Percentiles rank a stretch among this genome's conserved stretches.
Evolutionary conservation across 2,329 filamentous ascomycete species (phyloP).

Genomic region (Exutisphaerella laricina): DNA sequence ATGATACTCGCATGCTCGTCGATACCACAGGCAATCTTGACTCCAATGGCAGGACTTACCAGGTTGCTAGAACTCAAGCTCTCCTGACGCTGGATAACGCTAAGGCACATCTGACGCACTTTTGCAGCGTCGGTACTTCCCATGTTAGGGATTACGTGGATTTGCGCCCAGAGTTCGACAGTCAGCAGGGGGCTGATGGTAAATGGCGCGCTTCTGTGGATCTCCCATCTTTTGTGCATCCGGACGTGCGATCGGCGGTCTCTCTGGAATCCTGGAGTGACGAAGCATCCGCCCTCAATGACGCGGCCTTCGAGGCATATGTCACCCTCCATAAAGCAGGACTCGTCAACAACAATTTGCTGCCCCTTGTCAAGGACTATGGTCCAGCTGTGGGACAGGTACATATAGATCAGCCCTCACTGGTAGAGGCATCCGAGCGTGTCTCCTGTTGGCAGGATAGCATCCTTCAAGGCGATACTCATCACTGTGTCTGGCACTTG

Average conservation of each 20-base stretch:
- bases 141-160: constrained; percentile 57
- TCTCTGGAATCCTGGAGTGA: constrained; percentile 59
- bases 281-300: constrained; percentile 67
- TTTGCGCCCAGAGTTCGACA: constrained; percentile 60
- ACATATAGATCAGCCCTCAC: constrained; percentile 25
- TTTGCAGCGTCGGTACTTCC: constrained; percentile 58
- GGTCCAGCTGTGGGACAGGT: constrained; percentile 17
- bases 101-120: constrained; percentile 71
- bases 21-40: constrained; percentile 48
- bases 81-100: constrained; percentile 68
- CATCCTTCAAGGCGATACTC: not conserved
- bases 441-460: constrained; percentile 11
- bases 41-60: constrained; percentile 39
- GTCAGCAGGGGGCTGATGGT: constrained; percentile 33
- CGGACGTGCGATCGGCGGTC: constrained; percentile 50
- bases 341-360: constrained; percentile 69
- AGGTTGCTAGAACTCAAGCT: constrained; percentile 50
- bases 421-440: constrained; percentile 20
- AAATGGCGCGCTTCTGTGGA: constrained; percentile 56
- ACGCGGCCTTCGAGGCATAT: constrained; percentile 80
- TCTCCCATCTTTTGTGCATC: constrained; percentile 66
- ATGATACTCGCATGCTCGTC: constrained; percentile 50
- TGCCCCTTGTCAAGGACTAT: constrained; percentile 51
- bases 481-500: constrained; percentile 6
- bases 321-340: constrained; percentile 61